Percentiles rank a stretch among this genome's conserved stretches.
These are phyloP conservation scores for Penicillium sp. DNA, from an alignment of 2,329 filamentous ascomycete species.

Conservation along the genomic window DNA sequence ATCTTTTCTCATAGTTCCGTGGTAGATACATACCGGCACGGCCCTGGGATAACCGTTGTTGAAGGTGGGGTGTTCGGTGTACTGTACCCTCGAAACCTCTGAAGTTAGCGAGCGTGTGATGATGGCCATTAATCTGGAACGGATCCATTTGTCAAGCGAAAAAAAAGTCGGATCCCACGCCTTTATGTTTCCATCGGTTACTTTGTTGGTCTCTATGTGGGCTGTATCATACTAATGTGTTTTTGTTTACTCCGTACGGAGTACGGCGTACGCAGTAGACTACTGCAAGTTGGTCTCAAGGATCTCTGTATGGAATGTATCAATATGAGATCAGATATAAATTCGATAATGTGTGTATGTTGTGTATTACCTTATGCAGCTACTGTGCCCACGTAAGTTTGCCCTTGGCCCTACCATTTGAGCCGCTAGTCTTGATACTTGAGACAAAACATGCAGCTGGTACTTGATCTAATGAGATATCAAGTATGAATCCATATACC, in stretches of 20 bases:
- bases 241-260: not conserved
- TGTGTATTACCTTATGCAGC: not conserved
- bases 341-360: not conserved
- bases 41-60: slow-evolving; percentile 25
- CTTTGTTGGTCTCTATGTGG: not conserved
- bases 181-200: not conserved
- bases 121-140: slow-evolving; percentile 6
- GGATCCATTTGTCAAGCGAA: slow-evolving; percentile 6
- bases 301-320: slow-evolving; percentile 2
- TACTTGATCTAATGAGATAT: not conserved
- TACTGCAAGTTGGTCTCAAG: slow-evolving; percentile 7
- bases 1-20: slow-evolving; percentile 12
- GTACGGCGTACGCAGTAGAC: slow-evolving; percentile 1
- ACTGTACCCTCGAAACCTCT: not conserved
- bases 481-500: not conserved
- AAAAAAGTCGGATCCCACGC: slow-evolving; percentile 10
- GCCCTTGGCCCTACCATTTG: not conserved
- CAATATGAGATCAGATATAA: not conserved
- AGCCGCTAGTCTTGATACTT: not conserved
- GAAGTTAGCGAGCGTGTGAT: slow-evolving; percentile 11
- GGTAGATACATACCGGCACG: slow-evolving; percentile 23
- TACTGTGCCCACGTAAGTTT: not conserved
- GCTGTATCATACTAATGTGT: slow-evolving; percentile 3
- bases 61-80: slow-evolving; percentile 19
- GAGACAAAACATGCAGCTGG: slow-evolving; percentile 3